These are phyloP conservation scores for Paxillus involutus DNA, from an alignment of 768 basidiomycete genomes.

Conservation along the genomic window DNA sequence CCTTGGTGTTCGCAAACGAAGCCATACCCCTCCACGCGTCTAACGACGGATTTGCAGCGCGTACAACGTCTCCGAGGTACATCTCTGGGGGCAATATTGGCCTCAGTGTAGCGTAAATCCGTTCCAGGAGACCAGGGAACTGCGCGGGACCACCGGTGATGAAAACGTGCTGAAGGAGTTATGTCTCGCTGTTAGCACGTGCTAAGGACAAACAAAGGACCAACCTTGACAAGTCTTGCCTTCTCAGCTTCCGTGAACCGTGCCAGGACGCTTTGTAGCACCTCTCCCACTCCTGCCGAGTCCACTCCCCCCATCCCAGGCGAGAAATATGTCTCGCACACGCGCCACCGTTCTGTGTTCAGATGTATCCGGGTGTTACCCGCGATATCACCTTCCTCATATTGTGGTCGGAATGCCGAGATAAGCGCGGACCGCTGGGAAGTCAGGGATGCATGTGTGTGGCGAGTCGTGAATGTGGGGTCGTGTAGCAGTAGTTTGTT, in stretches of 20 bases:
- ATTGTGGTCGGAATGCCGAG: constrained; percentile 79
- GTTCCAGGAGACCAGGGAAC: constrained; percentile 64
- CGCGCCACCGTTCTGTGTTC: constrained; percentile 87
- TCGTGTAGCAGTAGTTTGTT: constrained; percentile 80
- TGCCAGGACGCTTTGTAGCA: constrained; percentile 79
- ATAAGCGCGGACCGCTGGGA: constrained; percentile 83
- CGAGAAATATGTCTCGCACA: constrained; percentile 90
- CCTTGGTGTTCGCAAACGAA: constrained; percentile 57
- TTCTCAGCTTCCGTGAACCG: constrained; percentile 70
- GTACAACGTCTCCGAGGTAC: constrained; percentile 54
- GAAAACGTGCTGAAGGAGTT: constrained; percentile 72
- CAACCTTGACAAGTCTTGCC: constrained; percentile 71
- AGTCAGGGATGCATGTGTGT: constrained; percentile 79
- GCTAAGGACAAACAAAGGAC: constrained; percentile 6
- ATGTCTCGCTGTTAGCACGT: not conserved
- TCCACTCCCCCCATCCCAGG: constrained; percentile 95
- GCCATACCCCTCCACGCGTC: constrained; percentile 97
- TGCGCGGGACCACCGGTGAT: constrained; percentile 82
- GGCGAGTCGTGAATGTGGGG: constrained; percentile 74
- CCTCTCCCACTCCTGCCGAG: constrained; percentile 91
- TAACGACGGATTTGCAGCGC: constrained; percentile 62
- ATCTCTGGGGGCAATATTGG: constrained; percentile 86
- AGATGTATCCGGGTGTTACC: constrained; percentile 81
- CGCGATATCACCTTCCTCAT: constrained; percentile 71
- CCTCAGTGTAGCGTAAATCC: constrained; percentile 72